These are phyloP conservation scores for Sabuloglossum arenarium DNA, from an alignment of 495 filamentous ascomycete genomes.

Conservation along the genomic window DNA sequence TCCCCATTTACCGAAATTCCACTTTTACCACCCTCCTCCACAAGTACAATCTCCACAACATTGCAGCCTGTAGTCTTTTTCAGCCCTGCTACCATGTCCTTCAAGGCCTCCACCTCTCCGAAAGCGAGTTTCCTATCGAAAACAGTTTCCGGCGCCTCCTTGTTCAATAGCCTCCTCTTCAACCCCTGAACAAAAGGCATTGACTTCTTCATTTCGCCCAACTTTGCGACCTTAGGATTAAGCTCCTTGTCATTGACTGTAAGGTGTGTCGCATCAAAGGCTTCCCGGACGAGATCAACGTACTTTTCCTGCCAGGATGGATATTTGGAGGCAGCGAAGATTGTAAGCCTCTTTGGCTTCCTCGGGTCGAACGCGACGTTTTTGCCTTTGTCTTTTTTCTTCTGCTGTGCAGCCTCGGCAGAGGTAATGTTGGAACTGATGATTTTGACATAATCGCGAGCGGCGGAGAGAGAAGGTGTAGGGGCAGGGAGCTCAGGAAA, in stretches of 20 bases:
- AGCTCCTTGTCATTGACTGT: constrained; percentile 59
- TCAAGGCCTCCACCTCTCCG: constrained; percentile 49
- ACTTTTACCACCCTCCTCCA: constrained; percentile 18
- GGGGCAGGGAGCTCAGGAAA: constrained; percentile 54
- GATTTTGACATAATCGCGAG: constrained; percentile 55
- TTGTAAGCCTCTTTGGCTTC: constrained; percentile 75
- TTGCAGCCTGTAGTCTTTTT: constrained; percentile 17
- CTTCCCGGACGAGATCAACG: constrained; percentile 55
- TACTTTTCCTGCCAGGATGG: constrained; percentile 85
- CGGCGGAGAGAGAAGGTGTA: constrained; percentile 43
- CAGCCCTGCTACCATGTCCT: constrained; percentile 19
- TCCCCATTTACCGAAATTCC: constrained; percentile 11
- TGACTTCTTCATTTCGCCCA: constrained; percentile 84
- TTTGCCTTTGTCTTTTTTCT: constrained; percentile 84
- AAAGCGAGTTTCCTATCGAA: constrained; percentile 70
- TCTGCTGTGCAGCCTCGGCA: constrained; percentile 58
- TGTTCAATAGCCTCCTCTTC: constrained; percentile 53
- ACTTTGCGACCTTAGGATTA: constrained; percentile 49
- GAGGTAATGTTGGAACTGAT: constrained; percentile 65
- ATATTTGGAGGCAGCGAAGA: constrained; percentile 58
- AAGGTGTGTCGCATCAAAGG: constrained; percentile 33
- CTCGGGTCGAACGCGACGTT: constrained; percentile 60
- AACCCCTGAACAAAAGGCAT: constrained; percentile 90
- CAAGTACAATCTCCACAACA: constrained; percentile 18
- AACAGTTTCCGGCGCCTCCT: constrained; percentile 37